A percentile compares a stretch with the other conserved stretches of the same genome.
Conservation (phyloP, 148 eudicot species). For the Vaccinium corymbosum region DNA sequence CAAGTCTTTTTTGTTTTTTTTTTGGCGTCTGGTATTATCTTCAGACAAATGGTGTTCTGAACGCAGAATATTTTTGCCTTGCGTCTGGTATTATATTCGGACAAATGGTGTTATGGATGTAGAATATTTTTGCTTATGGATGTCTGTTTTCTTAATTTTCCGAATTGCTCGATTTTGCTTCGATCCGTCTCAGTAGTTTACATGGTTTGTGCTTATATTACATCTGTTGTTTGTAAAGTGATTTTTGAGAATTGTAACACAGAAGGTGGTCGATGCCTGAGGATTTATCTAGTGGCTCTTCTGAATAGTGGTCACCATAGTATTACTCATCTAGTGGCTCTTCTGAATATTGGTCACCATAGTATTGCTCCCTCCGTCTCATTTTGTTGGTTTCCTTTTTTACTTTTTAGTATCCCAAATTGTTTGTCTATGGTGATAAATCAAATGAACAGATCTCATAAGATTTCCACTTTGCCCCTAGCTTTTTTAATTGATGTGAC, state of each 20-base stretch:
- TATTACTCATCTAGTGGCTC: background rate
- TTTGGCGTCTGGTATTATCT: background rate
- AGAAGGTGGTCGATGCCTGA: background rate
- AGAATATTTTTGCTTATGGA: background rate
- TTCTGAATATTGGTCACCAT: background rate
- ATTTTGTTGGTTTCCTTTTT: too few relatives aligned
- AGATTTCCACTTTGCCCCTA: too few relatives aligned
- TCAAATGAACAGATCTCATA: too few relatives aligned
- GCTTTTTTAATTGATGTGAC: too few relatives aligned
- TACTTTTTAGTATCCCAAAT: too few relatives aligned
- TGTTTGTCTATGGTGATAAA: too few relatives aligned
- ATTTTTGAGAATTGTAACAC: background rate
- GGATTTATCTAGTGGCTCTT: background rate
- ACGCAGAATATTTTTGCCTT: slow-evolving; percentile 17
- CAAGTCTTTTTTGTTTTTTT: background rate
- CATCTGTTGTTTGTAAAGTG: background rate
- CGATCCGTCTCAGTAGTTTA: background rate
- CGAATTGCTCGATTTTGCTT: background rate
- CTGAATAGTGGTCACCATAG: background rate
- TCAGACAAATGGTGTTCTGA: background rate
- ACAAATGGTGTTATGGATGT: too few relatives aligned
- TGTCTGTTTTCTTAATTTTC: slow-evolving; percentile 9
- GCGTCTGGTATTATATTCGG: too few relatives aligned
- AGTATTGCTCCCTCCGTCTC: too few relatives aligned
- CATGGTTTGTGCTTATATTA: background rate